Evolutionary conservation across 2,329 filamentous ascomycete species (phyloP), one percentile per base, ranked within the genome.

Genomic region (Aphanoascus verrucosus): DNA sequence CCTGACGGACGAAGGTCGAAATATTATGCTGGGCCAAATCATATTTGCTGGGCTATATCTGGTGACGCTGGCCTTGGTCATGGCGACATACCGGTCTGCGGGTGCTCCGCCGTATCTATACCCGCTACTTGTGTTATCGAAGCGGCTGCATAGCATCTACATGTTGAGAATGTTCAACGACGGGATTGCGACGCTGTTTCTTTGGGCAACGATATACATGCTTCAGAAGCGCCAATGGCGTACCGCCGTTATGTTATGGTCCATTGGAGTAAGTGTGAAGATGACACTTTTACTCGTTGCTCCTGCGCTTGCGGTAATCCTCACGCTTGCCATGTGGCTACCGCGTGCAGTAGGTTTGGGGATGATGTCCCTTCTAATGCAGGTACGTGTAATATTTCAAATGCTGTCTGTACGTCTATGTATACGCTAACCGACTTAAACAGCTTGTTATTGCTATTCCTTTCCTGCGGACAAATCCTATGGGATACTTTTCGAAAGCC

Each of bases 151-250:
- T 69, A 95, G 88, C 68, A 85, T 98, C 61, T 98, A 93, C 65
- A 72, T 98, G 61, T 77, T 98, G 53, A 82, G 93, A 42, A 84
- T 91, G 64, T 98, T 98, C 77, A 98, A 98, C 70, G 93, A 98
- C 71, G 88, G 89, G 61, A 86, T 95, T 65, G 90, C 90, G 15
- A 81, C 85, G 3, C 76, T 93, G 61, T 88, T 87, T 60, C 77
- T 98, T 57, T 97, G 88, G 80, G 67, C 82, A 15, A 81, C 88
- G n/a, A 83, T 97, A 38, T 85, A 81, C 64, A 75, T 81, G 58
- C 86, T 89, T 65, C 88, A 96, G 72, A 79, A 78, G 44, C 77
- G 82, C 32, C 74, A 77, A 54, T 96, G 87, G 86, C 82, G 82
- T 23, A 62, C 84, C 0, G 93, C 84, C 5, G 83, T 82, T 48